Percentiles rank a stretch among this genome's conserved stretches.
Evolutionary conservation across 2,329 filamentous ascomycete genomes (phyloP).

Genomic region (Zalaria obscura): DNA sequence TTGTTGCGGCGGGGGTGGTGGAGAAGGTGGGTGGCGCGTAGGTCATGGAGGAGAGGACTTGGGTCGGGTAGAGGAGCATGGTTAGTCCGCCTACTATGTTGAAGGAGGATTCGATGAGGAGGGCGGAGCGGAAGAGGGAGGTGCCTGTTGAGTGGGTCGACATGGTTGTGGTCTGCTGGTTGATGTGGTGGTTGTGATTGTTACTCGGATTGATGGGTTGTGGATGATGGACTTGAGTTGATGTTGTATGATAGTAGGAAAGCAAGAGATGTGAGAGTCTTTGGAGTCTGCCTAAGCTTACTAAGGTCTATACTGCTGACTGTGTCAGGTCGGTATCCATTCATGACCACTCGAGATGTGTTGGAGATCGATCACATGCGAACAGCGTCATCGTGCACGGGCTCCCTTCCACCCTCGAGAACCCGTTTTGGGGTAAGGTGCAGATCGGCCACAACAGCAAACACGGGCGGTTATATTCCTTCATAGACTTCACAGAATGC

Average conservation of each 20-base stretch:
- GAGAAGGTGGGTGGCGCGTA: not conserved
- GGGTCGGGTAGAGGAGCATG: slow-evolving; percentile 11
- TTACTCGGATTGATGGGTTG: too few relatives aligned
- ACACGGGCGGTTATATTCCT: too few relatives aligned
- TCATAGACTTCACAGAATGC: too few relatives aligned
- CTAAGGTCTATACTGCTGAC: too few relatives aligned
- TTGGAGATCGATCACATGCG: not conserved
- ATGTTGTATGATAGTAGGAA: too few relatives aligned
- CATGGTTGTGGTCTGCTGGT: slow-evolving; percentile 4
- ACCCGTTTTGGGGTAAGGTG: too few relatives aligned
- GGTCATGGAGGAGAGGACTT: slow-evolving; percentile 10
- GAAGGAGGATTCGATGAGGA: slow-evolving; percentile 12
- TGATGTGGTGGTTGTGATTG: not conserved
- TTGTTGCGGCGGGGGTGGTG: slow-evolving; percentile 4
- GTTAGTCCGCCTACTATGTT: slow-evolving; percentile 10
- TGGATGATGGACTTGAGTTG: too few relatives aligned
- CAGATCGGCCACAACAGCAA: too few relatives aligned
- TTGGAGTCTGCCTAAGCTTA: too few relatives aligned
- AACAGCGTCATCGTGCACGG: not conserved
- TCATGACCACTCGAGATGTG: not conserved
- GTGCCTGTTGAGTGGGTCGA: slow-evolving; percentile 6
- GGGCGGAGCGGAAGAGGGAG: slow-evolving; percentile 12
- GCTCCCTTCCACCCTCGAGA: too few relatives aligned
- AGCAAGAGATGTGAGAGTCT: too few relatives aligned
- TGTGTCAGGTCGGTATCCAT: too few relatives aligned